phyloP scores from a whole-genome alignment of 768 basidiomycete species.

The Tylopilus subfusipes region DNA sequence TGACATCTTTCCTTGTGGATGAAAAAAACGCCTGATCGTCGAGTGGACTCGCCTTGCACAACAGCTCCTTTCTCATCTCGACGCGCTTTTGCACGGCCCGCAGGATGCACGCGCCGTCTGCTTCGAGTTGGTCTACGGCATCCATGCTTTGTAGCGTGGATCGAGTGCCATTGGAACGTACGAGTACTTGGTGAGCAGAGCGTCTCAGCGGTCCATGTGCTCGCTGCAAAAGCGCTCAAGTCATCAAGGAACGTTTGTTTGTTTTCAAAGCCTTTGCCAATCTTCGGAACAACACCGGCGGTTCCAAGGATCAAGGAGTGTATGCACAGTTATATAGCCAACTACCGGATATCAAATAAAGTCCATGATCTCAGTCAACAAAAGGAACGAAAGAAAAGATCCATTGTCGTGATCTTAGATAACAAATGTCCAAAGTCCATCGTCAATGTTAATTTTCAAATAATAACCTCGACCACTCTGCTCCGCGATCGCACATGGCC shows the following conservation, averaged over 20 bases:
- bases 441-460: background rate
- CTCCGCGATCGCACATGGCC: constrained; percentile 11
- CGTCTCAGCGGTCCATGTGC: constrained; percentile 15
- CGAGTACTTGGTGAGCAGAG: constrained; percentile 7
- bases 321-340: background rate
- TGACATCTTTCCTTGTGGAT: constrained; percentile 50
- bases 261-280: constrained; percentile 18
- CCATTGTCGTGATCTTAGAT: background rate
- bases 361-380: background rate
- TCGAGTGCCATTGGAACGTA: constrained; percentile 7
- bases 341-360: background rate
- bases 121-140: constrained; percentile 30
- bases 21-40: too few species aligned
- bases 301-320: background rate
- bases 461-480: constrained; percentile 8
- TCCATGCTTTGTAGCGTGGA: constrained; percentile 11
- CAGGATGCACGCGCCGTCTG: constrained; percentile 50
- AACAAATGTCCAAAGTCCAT: too few species aligned
- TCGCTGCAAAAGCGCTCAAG: constrained; percentile 6
- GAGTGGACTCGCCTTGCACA: constrained; percentile 40
- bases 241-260: constrained; percentile 16
- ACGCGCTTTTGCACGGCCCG: constrained; percentile 52
- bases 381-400: background rate
- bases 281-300: constrained; percentile 4
- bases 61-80: constrained; percentile 44